A percentile compares a stretch with the other conserved stretches of the same genome.
These are phyloP conservation scores for Uronychia binucleata DNA, from an alignment of 73 alveolate species.

Conservation along the genomic window DNA sequence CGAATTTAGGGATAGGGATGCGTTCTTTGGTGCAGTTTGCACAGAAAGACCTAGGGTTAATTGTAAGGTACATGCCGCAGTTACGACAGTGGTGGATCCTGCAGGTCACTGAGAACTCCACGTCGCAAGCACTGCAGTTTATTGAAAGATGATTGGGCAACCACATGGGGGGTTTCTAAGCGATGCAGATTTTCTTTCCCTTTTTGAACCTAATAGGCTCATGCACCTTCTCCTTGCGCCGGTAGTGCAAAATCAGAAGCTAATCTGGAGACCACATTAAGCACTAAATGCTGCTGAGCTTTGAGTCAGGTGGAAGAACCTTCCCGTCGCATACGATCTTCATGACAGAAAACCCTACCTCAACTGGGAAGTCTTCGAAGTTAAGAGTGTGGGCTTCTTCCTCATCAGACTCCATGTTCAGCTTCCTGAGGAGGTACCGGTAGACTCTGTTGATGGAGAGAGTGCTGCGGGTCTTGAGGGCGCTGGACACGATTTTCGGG, in stretches of 20 bases:
- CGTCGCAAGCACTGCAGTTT: constrained; percentile 76
- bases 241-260: background rate
- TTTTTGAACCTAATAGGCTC: background rate
- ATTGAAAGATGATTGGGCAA: constrained; percentile 80
- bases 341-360: background rate
- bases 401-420: background rate
- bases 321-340: background rate
- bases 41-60: background rate
- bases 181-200: background rate
- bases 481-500: constrained; percentile 46
- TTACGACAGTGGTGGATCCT: constrained; percentile 89
- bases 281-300: background rate
- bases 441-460: constrained; percentile 61
- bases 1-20: background rate
- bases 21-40: background rate
- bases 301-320: background rate
- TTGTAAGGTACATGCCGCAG: constrained; percentile 68
- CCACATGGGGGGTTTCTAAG: constrained; percentile 75
- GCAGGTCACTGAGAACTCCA: constrained; percentile 68
- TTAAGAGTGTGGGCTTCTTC: background rate
- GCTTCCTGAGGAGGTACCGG: constrained; percentile 50
- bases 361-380: background rate
- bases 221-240: background rate
- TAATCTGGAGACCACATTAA: background rate
- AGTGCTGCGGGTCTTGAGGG: constrained; percentile 68